Evolutionary conservation across 306 rosid genomes (phyloP).

Genomic region (Urtica urens): DNA sequence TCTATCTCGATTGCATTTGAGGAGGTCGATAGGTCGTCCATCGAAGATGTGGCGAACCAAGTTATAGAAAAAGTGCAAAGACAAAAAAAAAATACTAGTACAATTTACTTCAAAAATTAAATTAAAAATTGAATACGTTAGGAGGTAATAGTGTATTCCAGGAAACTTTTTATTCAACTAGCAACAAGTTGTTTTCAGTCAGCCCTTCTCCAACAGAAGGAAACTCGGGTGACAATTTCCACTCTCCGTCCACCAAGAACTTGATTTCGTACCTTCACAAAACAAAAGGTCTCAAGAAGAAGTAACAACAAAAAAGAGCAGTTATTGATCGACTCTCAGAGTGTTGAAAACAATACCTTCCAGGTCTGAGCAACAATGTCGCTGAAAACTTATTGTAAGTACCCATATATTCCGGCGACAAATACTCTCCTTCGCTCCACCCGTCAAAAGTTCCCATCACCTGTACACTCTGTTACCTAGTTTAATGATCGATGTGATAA

Average conservation of each 20-base stretch:
- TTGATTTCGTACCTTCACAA: conserved; percentile 78
- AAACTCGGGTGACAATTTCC: conserved; percentile 70
- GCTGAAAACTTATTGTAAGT: conserved; percentile 71
- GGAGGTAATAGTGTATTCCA: no score
- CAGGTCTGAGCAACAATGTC: conserved; percentile 65
- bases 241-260: conserved; percentile 87
- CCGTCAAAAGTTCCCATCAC: conserved; percentile 95
- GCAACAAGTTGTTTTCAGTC: conserved; percentile 55
- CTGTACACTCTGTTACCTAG: conserved; percentile 58
- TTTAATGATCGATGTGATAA: no score
- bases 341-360: conserved; percentile 52
- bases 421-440: conserved; percentile 90
- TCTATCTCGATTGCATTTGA: no score
- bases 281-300: conserved; percentile 3
- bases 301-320: conserved; percentile 2
- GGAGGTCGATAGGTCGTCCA: no score
- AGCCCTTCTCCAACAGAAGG: conserved; percentile 76
- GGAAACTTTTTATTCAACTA: conserved; percentile 57
- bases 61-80: no score
- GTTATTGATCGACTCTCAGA: not conserved
- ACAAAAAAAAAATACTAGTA: no score
- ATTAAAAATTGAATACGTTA: no score
- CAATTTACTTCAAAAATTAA: no score
- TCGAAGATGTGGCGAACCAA: no score
- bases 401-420: conserved; percentile 75